Evolutionary conservation across 2,329 filamentous ascomycete species (phyloP).

Genomic region (Colletotrichum euphorbiae): DNA sequence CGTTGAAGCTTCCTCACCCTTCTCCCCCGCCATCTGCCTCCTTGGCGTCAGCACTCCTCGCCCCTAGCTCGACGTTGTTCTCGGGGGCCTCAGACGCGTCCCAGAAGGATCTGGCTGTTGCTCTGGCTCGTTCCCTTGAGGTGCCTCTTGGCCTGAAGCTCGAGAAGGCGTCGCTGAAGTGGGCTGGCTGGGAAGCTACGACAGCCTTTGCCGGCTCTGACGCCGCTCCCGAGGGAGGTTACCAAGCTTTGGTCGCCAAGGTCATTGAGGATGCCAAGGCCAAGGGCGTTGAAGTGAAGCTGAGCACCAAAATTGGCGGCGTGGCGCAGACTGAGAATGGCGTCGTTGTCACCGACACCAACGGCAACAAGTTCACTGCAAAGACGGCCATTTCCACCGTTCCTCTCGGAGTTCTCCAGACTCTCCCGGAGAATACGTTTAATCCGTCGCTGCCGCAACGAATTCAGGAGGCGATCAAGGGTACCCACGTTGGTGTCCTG

Average conservation of each 20-base stretch:
- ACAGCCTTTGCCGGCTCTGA: conserved; percentile 34
- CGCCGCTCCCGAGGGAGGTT: conserved; percentile 36
- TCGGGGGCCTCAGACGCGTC: not conserved
- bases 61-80: conserved; percentile 18
- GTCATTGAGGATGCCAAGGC: conserved; percentile 33
- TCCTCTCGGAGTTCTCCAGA: conserved; percentile 34
- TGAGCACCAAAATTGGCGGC: conserved; percentile 24
- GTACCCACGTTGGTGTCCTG: conserved; percentile 34
- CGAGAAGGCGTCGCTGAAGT: conserved; percentile 36
- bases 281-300: conserved; percentile 31
- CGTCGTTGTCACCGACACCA: conserved; percentile 24
- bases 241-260: conserved; percentile 28
- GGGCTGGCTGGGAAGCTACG: conserved; percentile 32
- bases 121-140: conserved; percentile 36
- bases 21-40: conserved; percentile 25
- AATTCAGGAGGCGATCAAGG: conserved; percentile 29
- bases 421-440: conserved; percentile 34
- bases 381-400: conserved; percentile 37
- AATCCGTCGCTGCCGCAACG: conserved; percentile 28
- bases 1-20: conserved; percentile 32
- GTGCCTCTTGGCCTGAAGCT: conserved; percentile 36
- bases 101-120: conserved; percentile 24
- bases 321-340: conserved; percentile 14
- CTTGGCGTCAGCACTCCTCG: conserved; percentile 30
- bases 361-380: conserved; percentile 34